Conservation (phyloP, 495 filamentous ascomycete species). For the Immersiella caudata region DNA sequence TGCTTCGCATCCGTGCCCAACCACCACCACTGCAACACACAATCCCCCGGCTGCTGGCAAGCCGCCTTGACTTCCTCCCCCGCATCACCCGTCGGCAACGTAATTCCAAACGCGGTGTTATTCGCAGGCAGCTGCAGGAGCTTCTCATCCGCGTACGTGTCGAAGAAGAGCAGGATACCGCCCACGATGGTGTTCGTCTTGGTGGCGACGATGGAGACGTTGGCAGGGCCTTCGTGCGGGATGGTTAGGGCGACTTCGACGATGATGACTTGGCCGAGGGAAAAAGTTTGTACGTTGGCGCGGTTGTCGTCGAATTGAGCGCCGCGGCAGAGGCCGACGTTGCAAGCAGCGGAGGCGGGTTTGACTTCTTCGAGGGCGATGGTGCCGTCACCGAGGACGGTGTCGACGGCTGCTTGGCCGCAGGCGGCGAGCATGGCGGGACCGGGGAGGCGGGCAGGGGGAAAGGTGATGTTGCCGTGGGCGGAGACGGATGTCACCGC, state of each 20-base stretch:
- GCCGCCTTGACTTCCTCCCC: constrained; percentile 22
- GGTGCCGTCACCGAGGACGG: constrained; percentile 61
- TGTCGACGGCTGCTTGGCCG: constrained; percentile 60
- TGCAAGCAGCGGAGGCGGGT: constrained; percentile 18
- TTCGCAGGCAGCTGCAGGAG: constrained; percentile 49
- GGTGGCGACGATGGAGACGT: constrained; percentile 68
- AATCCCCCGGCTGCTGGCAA: constrained; percentile 60
- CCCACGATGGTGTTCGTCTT: constrained; percentile 60
- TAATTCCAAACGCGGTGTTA: constrained; percentile 66
- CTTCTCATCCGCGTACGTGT: constrained; percentile 48
- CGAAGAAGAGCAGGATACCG: constrained; percentile 56
- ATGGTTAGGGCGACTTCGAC: constrained; percentile 52
- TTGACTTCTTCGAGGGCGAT: constrained; percentile 29
- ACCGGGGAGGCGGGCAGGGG: constrained; percentile 61
- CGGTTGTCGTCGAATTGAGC: constrained; percentile 69
- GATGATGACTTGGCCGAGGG: constrained; percentile 59
- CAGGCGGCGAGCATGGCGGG: constrained; percentile 61
- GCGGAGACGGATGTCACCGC: constrained; percentile 51
- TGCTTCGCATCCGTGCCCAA: constrained; percentile 64
- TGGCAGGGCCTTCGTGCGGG: constrained; percentile 67
- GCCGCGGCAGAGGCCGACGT: constrained; percentile 62
- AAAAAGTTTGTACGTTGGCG: constrained; percentile 61
- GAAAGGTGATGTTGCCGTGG: constrained; percentile 65
- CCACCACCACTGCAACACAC: constrained; percentile 64
- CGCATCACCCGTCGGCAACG: constrained; percentile 50